Conservation (phyloP, 2,329 filamentous ascomycete species). For the Sclerotinia nivalis region DNA sequence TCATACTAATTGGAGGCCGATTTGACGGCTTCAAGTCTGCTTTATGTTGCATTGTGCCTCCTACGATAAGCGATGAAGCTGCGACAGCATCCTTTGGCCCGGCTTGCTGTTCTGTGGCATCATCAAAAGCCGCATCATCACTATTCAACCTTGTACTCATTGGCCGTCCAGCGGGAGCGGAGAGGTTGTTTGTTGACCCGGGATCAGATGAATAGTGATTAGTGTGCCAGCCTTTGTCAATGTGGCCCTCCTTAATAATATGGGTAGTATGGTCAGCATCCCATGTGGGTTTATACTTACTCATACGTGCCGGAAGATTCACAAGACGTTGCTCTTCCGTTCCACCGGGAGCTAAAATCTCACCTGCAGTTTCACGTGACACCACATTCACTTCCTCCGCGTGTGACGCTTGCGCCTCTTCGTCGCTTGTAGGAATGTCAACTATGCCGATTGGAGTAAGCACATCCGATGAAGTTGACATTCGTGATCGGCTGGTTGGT, state of each 20-base stretch:
- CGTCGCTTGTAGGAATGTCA: not conserved
- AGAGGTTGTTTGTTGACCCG: not conserved
- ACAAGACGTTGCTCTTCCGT: slow-evolving; percentile 17
- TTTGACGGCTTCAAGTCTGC: not conserved
- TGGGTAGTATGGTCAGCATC: slow-evolving; percentile 43
- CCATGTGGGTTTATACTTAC: slow-evolving; percentile 43
- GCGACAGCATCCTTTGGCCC: too few relatives aligned
- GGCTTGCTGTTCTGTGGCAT: slow-evolving; percentile 29
- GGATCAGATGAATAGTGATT: slow-evolving; percentile 3
- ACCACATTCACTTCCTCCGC: slow-evolving; percentile 10
- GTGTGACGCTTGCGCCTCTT: not conserved
- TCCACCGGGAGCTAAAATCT: slow-evolving; percentile 27
- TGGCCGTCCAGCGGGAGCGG: slow-evolving; percentile 5
- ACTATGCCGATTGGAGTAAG: slow-evolving; percentile 5
- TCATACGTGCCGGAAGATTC: slow-evolving; percentile 39
- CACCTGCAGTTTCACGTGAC: slow-evolving; percentile 23
- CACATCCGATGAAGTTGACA: slow-evolving; percentile 6
- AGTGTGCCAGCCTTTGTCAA: slow-evolving; percentile 36
- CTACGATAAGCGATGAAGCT: slow-evolving; percentile 1
- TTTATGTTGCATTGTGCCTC: not conserved
- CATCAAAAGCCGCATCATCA: slow-evolving; percentile 32
- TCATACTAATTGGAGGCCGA: slow-evolving; percentile 25
- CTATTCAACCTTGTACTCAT: slow-evolving; percentile 33
- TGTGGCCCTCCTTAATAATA: slow-evolving; percentile 44
- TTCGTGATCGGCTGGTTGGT: slow-evolving; percentile 5